Evolutionary conservation across 495 filamentous ascomycete genomes (phyloP).

Genomic region (Pseudomonodictys pantanalensis): DNA sequence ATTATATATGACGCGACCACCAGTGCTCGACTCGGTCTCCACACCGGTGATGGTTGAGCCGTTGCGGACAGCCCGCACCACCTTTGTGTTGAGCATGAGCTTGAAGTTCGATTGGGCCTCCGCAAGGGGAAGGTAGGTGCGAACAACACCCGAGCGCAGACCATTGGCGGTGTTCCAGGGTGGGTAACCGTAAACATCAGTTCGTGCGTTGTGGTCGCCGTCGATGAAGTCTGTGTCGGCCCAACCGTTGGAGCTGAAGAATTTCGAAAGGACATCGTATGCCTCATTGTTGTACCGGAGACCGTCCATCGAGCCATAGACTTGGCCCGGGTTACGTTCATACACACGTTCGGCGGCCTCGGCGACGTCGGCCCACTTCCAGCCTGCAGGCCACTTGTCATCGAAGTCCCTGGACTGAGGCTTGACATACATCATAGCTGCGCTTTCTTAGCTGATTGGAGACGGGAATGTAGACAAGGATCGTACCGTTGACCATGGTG

Average conservation of each 20-base stretch:
- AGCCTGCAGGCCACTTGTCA: conserved; percentile 21
- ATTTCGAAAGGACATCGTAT: conserved; percentile 17
- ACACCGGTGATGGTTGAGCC: conserved; percentile 21
- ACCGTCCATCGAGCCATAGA: conserved; percentile 12
- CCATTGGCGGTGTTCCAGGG: conserved; percentile 6
- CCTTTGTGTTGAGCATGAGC: conserved; percentile 12
- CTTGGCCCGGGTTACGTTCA: conserved; percentile 15
- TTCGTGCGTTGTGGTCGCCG: conserved; percentile 13
- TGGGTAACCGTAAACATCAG: conserved; percentile 17
- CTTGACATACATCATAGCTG: conserved; percentile 23
- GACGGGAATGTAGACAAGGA: conserved; percentile 27
- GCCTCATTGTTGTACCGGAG: conserved; percentile 18
- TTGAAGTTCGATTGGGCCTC: neutral
- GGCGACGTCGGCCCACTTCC: conserved; percentile 23
- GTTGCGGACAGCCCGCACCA: conserved; percentile 4
- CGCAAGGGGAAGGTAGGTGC: conserved; percentile 16
- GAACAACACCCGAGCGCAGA: conserved; percentile 19
- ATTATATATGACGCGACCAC: conserved; percentile 16
- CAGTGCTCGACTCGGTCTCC: conserved; percentile 13
- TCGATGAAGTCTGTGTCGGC: conserved; percentile 2
- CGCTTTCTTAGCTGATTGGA: neutral
- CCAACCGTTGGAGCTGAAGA: conserved; percentile 9
- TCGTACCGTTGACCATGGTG: conserved; percentile 46
- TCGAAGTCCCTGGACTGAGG: conserved; percentile 19
- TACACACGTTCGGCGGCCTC: conserved; percentile 13